phyloP scores from a whole-genome alignment of 768 basidiomycete genomes.

The Suillus spraguei region DNA sequence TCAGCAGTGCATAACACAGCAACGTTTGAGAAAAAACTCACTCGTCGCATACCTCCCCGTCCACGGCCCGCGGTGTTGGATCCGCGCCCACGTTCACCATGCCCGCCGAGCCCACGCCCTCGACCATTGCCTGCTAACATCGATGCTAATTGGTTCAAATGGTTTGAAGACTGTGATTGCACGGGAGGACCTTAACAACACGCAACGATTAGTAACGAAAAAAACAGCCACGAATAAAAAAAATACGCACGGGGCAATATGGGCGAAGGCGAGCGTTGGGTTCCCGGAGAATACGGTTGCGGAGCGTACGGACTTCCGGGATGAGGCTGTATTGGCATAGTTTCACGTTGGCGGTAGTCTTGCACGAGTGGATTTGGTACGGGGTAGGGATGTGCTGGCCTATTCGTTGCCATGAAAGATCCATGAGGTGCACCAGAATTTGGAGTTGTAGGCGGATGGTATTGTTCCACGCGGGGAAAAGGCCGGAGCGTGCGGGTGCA shows the following conservation, averaged over 20 bases:
- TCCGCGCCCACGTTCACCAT: background rate
- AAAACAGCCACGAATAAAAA: background rate
- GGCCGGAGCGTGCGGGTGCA: background rate
- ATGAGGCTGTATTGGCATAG: background rate
- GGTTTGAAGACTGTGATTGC: no score
- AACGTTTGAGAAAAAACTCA: background rate
- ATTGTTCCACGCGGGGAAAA: background rate
- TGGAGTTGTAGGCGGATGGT: background rate
- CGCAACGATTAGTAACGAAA: background rate
- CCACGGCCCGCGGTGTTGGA: background rate
- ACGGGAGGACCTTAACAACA: background rate
- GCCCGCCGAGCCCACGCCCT: background rate
- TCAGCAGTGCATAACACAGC: background rate
- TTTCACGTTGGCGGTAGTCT: background rate
- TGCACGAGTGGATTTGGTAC: background rate
- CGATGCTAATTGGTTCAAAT: background rate
- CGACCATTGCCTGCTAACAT: background rate
- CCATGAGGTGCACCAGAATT: background rate
- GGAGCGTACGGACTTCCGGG: background rate
- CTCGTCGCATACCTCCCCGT: background rate
- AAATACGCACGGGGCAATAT: background rate
- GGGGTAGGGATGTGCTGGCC: background rate
- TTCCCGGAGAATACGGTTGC: background rate
- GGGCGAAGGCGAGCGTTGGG: background rate
- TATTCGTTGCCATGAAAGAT: background rate